Evolutionary conservation across 2,329 filamentous ascomycete genomes (phyloP), one percentile per base, ranked within the genome.

Genomic region (Aureobasidium leucospermi): DNA sequence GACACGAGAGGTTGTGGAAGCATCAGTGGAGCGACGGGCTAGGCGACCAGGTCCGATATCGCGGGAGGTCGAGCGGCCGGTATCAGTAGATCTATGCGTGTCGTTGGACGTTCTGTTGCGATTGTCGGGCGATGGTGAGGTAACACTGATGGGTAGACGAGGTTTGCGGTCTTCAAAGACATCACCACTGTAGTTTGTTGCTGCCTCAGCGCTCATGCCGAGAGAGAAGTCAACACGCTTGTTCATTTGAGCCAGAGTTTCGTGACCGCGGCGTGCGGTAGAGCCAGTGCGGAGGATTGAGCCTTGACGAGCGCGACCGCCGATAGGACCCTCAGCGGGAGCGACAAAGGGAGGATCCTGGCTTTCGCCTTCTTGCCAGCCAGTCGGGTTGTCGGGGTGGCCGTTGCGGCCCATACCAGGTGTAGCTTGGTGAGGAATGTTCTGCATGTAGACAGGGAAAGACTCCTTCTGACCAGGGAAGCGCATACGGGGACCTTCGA

Each of bases 401-500:
- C 74, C 73, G 56, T 72, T 73, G 60, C 74, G 69, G 11, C 75
- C 75, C 39, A 70, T 68, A 29, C 73, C 74, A 43, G 75, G 71
- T 13, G 74, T 74, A 57, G 72, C 73, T 52, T 71, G 69, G 59
- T 78, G 78, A 55, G 77, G 76, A 9, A 77, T 69, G 63, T 83
- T 78, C 64, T 80, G 76, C 58, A 86, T 70, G 65, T 85, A 89
- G 63, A 89, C 79, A 0, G 88, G 88, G 70, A 84, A 85, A 49
- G 84, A 83, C 60, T 82, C 76, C 66, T 82, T 84, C 61, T 85
- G 83, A 62, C 88, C 86, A 56, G 87, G 85, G 73, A 82, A 83
- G 67, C 87, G 85, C 77, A 86, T 85, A 67, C 85, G 83, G 45
- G 91, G 90, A 58, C 89, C 89, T 78, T 96, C 88, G 70, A 96